phyloP scores from a whole-genome alignment of 2,329 filamentous ascomycete species.

The Alternaria brassicicola region DNA sequence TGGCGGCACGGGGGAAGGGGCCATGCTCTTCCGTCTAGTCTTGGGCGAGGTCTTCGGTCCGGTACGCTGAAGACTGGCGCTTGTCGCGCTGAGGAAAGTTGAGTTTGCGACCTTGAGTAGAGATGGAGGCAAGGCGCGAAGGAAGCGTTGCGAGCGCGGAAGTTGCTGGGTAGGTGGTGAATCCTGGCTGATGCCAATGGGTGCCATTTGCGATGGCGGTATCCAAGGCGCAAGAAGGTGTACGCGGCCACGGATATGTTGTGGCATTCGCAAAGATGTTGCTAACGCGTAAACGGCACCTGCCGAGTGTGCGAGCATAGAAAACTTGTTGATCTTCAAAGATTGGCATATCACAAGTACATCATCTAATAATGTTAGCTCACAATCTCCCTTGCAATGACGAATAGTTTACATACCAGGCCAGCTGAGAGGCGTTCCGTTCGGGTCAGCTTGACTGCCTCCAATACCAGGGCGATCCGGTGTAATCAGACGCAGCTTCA shows the following conservation, averaged over 20 bases:
- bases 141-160: conserved; percentile 87
- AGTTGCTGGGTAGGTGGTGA: conserved; percentile 83
- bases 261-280: conserved; percentile 92
- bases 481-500: conserved; percentile 89
- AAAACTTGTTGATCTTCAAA: conserved; percentile 93
- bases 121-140: conserved; percentile 86
- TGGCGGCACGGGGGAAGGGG: conserved; percentile 23
- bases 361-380: conserved; percentile 62
- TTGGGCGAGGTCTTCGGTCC: conserved; percentile 60
- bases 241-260: conserved; percentile 91
- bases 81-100: conserved; percentile 91
- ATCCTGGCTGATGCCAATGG: conserved; percentile 67
- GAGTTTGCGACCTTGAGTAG: conserved; percentile 94
- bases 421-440: conserved; percentile 90
- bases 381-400: conserved; percentile 47
- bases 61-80: conserved; percentile 70
- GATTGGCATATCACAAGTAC: conserved; percentile 92
- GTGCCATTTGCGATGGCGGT: conserved; percentile 69
- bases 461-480: conserved; percentile 93
- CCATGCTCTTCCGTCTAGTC: conserved; percentile 39
- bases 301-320: conserved; percentile 92
- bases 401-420: conserved; percentile 67
- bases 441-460: conserved; percentile 83
- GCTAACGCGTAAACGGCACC: conserved; percentile 98
- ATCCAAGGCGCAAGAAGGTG: conserved; percentile 97